Conservation (phyloP, 2,329 filamentous ascomycete genomes). For the Epichloe brachyelytri region DNA sequence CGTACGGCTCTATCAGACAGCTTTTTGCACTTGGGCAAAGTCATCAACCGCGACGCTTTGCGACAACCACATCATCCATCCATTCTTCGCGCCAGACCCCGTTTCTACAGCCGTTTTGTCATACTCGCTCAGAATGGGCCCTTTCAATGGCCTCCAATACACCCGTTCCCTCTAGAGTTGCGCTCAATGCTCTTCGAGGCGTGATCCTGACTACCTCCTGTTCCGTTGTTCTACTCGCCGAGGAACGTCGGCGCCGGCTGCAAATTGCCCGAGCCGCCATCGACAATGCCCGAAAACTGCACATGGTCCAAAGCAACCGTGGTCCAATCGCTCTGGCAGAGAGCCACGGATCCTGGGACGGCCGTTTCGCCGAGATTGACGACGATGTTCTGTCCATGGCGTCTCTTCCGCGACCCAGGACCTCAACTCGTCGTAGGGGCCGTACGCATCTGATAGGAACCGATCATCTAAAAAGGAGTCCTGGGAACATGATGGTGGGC, state of each 20-base stretch:
- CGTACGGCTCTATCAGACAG: background rate
- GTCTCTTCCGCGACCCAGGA: slow-evolving; percentile 10
- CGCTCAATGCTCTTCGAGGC: slow-evolving; percentile 41
- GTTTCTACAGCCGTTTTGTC: background rate
- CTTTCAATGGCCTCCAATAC: slow-evolving; percentile 31
- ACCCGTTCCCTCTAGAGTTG: slow-evolving; percentile 41
- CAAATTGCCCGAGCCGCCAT: slow-evolving; percentile 36
- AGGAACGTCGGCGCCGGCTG: slow-evolving; percentile 43
- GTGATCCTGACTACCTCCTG: slow-evolving; percentile 45
- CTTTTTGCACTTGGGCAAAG: background rate
- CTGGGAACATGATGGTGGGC: slow-evolving; percentile 1
- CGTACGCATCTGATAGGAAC: slow-evolving; percentile 6
- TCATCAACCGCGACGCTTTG: background rate
- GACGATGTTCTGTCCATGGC: slow-evolving; percentile 13
- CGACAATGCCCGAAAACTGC: slow-evolving; percentile 39
- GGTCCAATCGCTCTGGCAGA: slow-evolving; percentile 17
- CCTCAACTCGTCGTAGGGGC: slow-evolving; percentile 17
- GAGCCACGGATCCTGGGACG: slow-evolving; percentile 11
- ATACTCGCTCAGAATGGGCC: slow-evolving; percentile 12
- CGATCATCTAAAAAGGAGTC: background rate
- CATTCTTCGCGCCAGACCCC: background rate
- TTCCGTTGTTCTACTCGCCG: slow-evolving; percentile 39
- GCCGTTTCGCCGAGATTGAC: slow-evolving; percentile 10
- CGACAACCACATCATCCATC: background rate
- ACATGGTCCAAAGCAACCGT: slow-evolving; percentile 22